Evolutionary conservation across 2,329 filamentous ascomycete species (phyloP).

Genomic region (Monosporascus sp.): DNA sequence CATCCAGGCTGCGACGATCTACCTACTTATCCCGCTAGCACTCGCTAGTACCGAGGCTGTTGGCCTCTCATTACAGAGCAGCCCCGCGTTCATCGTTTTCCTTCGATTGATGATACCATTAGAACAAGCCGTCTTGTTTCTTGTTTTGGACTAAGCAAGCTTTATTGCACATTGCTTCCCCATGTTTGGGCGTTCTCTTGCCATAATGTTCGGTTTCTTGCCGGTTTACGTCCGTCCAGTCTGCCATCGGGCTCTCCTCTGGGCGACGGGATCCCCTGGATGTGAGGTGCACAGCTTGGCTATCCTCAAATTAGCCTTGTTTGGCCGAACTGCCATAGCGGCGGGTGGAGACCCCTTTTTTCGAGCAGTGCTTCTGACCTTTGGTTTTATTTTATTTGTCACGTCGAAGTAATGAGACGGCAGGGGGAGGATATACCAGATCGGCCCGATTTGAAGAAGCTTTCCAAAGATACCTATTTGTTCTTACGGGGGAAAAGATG

Average conservation of each 20-base stretch:
- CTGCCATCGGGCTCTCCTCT: slow-evolving; percentile 9
- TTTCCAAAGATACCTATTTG: no score
- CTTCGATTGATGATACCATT: slow-evolving; percentile 28
- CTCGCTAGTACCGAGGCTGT: slow-evolving; percentile 1
- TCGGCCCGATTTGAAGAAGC: no score
- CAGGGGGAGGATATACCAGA: no score
- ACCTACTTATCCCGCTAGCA: slow-evolving; percentile 3
- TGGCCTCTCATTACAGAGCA: slow-evolving; percentile 14
- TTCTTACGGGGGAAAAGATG: no score
- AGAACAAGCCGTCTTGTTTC: slow-evolving; percentile 19
- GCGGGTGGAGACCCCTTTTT: no score
- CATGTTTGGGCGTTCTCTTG: slow-evolving; percentile 8
- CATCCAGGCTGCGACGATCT: background rate
- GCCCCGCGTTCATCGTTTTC: slow-evolving; percentile 12
- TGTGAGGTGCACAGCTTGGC: slow-evolving; percentile 15
- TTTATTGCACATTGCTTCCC: slow-evolving; percentile 13
- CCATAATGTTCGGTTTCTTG: slow-evolving; percentile 4
- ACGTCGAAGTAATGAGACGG: no score
- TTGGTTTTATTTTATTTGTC: no score
- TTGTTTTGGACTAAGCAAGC: slow-evolving; percentile 14
- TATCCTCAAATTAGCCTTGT: slow-evolving; percentile 4
- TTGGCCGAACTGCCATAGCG: no score
- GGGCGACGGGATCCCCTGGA: slow-evolving; percentile 13
- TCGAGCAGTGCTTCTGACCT: no score
- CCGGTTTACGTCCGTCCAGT: background rate